Base-by-base conservation (phyloP, 371 early-diverging fungal genomes). In the Dichotomocladium elegans region DNA sequence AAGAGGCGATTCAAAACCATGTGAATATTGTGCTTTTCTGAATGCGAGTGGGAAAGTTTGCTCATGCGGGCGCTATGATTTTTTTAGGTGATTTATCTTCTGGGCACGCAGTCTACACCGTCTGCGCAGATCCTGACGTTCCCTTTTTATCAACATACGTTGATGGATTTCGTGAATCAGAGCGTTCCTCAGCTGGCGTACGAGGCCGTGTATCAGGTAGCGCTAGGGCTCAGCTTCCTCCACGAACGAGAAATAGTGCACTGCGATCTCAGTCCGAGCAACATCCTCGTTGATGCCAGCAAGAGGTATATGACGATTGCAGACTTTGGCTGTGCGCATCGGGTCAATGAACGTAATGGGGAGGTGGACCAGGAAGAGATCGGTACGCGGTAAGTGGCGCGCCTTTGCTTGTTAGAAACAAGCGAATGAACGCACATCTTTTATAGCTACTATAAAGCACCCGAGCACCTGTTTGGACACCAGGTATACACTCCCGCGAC, bases 241-340 rank as follows among this genome's bases (percentile, higher is more conserved):
- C 85, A 87, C 61, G 41, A 52, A 17, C 56, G 79, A 19, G 82
- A 77, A 43, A 80, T 91, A 30, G 72, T 83, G 11, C 92, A 91
- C 49, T 83, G 90, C 28, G 91, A 91, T 55, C 51, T 91, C 30
- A 86, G 85, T 46, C 90, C 87, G 7, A 79, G 81, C 53, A 91
- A 91, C 68, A 81, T 89, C 24, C 45, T 91, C 24, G 54, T 89
- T 12, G 72, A 68, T 35, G 8, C 26, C 24, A 55, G 63, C 4
- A 52, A 57, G 17, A 70, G 80, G 11, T 60, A 69, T 12, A 69
- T 91, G 61, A 84, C 87, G 45, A 83, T 93, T 42, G 80, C 82
- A 31, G 95, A 94, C 63, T 93, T 93, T 82, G 93, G 95, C 2
- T 86, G 86, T 41, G 87, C 91, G 1, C 71, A 71, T 42, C 33